These are phyloP conservation scores for Neoboletus subvelutipes DNA, from an alignment of 768 basidiomycete genomes.

Conservation along the genomic window DNA sequence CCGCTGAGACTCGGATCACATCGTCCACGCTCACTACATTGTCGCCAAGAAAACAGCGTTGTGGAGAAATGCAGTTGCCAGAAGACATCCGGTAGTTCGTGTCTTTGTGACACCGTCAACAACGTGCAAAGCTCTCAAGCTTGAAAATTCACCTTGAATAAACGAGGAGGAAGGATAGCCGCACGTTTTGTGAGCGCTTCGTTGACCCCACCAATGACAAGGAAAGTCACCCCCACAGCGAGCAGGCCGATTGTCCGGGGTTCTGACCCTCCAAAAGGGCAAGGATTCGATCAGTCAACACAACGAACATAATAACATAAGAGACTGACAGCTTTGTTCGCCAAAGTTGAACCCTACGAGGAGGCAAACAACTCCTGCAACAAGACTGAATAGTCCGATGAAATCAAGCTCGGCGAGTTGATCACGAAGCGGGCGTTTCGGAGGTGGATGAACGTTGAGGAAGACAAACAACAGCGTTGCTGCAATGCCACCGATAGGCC, in stretches of 20 bases:
- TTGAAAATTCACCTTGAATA: conserved; percentile 54
- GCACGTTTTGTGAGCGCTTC: conserved; percentile 61
- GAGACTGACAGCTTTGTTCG: conserved; percentile 57
- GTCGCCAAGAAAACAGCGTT: conserved; percentile 57
- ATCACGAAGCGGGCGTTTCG: conserved; percentile 53
- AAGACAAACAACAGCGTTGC: conserved; percentile 63
- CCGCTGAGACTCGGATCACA: no score
- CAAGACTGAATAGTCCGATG: conserved; percentile 58
- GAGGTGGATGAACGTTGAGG: conserved; percentile 72
- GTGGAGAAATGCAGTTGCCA: conserved; percentile 60
- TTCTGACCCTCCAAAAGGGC: conserved; percentile 45
- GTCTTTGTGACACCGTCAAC: conserved; percentile 42
- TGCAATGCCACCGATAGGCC: conserved; percentile 70
- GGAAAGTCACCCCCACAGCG: conserved; percentile 48
- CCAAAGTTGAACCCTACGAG: conserved; percentile 72
- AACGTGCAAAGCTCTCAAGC: not conserved
- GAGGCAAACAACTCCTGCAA: conserved; percentile 63
- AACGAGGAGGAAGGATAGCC: conserved; percentile 70
- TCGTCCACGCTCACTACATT: conserved; percentile 20
- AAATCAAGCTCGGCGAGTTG: conserved; percentile 70
- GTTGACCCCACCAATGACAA: conserved; percentile 52
- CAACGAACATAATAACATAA: not conserved
- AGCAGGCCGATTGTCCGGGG: conserved; percentile 58
- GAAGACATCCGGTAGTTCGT: conserved; percentile 63
- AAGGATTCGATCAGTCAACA: not conserved